Evolutionary conservation across 2,329 filamentous ascomycete species (phyloP), one percentile per base, ranked within the genome.

Genomic region (Xylaria sp.): DNA sequence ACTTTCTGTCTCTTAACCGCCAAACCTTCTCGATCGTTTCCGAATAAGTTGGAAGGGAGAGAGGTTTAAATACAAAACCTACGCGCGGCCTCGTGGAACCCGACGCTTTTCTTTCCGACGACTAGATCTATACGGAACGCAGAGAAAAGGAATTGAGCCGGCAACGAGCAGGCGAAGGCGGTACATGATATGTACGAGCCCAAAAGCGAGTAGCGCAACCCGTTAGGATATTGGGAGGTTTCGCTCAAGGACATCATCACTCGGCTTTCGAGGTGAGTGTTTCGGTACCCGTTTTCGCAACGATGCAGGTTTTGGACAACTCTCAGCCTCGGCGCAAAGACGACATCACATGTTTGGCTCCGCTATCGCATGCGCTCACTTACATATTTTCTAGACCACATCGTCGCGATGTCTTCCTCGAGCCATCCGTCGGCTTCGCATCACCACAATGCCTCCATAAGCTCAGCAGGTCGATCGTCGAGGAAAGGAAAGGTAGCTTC

Each of bases 361-460:
- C 59, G 39, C 48, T 56, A 56, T 62, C 62, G 48, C 31, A 60
- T 63, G 59, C 59, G 65, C 60, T 70, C 67, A 74, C 74, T 78
- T 66, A 78, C 74, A 73, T 61, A 59, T 66, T 34, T 34, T 34
- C 52, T 67, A 79, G 76, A 69, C 69, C 79, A 83, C 78, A 77
- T 79, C 77, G 76, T 80, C 82, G 81, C 79, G 81, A 91, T 90
- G 89, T 89, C 89, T 78, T 82, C 82, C 71, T 82, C 85, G 61
- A 83, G 81, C 73, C 84, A 85, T 71, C 80, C 75, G 73, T 66
- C 76, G 71, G 74, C 85, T 75, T 84, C 86, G 76, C 87, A 87
- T 81, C 87, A 88, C 80, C 87, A 86, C 79, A 87, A 88, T 75
- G 81, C 85, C 71, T 88, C 88, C 66, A 85, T 87, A 78, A 87